These are phyloP conservation scores for Eucalyptus erythrocorys DNA, from an alignment of 345 rosid genomes.

Conservation along the genomic window DNA sequence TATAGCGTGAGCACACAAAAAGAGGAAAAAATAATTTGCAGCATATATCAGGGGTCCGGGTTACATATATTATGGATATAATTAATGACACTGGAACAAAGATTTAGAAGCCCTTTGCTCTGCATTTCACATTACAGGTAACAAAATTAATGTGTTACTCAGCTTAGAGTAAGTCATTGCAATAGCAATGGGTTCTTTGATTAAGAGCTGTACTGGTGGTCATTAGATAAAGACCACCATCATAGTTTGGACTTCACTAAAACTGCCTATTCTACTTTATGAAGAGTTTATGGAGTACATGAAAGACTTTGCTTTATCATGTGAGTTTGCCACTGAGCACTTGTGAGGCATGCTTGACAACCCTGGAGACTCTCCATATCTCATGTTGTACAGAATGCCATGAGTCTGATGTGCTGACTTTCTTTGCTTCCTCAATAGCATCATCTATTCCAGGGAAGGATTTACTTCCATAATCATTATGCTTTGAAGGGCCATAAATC, in stretches of 20 bases:
- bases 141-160: not conserved
- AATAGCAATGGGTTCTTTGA: not conserved
- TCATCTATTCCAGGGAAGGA: constrained; percentile 74
- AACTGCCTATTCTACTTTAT: not conserved
- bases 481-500: constrained; percentile 68
- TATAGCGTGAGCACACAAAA: not conserved
- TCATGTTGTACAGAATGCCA: constrained; percentile 69
- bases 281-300: not conserved
- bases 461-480: constrained; percentile 63
- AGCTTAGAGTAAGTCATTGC: not conserved
- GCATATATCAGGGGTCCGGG: not conserved
- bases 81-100: not conserved
- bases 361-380: constrained; percentile 80
- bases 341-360: constrained; percentile 43
- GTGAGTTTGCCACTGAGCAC: constrained; percentile 58
- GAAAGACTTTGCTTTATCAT: constrained; percentile 8
- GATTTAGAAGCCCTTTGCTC: not conserved
- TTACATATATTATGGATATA: not conserved
- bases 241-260: not conserved
- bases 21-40: not conserved
- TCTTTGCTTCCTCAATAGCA: constrained; percentile 51
- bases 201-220: not conserved
- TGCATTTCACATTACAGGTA: not conserved
- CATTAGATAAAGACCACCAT: not conserved
- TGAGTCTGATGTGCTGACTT: constrained; percentile 26